Evolutionary conservation across 768 basidiomycete species (phyloP), one percentile per base, ranked within the genome.

Genomic region (Ephemerocybe angulata): DNA sequence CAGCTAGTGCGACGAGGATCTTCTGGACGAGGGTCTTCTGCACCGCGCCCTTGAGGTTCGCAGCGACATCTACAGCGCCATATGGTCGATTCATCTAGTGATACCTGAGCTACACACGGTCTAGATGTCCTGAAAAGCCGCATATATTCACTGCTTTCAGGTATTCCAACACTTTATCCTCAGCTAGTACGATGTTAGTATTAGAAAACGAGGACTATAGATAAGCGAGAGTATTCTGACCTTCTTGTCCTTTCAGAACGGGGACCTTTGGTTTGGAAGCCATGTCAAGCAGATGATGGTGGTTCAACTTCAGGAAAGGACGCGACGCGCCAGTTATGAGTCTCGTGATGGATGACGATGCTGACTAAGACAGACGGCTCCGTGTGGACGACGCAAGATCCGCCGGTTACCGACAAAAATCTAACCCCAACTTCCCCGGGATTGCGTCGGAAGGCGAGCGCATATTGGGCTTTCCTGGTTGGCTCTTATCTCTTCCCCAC

Each of bases 61-160:
- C 90, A 15, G 89, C 81, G 4, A 96, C 86, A 66, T 97, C 93
- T 31, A 94, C 93, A 57, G 91, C 92, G 7, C 93, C 93, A 63
- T 87, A 95, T 5, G 93, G 93, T n/a, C 93, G 81, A 69, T 96
- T 96, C 83, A 93, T 90, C 90, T 93, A 63, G 31, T 42, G 33
- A 42, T 24, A 28, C 55, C 31, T 44, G 35, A 33, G 44, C 21
- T n/a, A n/a, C n/a, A n/a, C n/a, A n/a, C n/a, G n/a, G n/a, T n/a
- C n/a, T n/a, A n/a, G n/a, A n/a, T n/a, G n/a, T 50, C n/a, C 43
- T 28, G 50, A 38, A 35, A 3, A 28, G 48, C 17, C 55, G 55
- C 55, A 56, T 56, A 56, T 56, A 53, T 52, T 50, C 51, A 88
- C 92, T 70, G 71, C 74, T 76, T 86, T 90, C 63, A 95, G 72